phyloP scores from a whole-genome alignment of 352 stramenopile species.

The Globisporangium emineosum region DNA sequence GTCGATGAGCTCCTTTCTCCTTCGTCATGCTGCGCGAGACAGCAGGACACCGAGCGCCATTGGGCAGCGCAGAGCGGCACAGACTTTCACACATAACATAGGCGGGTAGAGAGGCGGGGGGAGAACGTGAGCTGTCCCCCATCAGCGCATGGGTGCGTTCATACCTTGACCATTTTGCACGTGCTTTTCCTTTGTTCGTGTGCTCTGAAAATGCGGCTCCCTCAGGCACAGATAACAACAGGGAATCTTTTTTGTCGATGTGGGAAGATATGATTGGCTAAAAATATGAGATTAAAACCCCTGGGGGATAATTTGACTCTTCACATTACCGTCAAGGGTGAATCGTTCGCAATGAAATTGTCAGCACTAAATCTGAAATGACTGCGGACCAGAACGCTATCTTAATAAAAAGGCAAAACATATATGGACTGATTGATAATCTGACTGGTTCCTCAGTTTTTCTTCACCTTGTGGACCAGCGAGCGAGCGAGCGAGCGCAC shows the following conservation, averaged over 20 bases:
- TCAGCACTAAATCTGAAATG: background rate
- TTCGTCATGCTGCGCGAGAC: background rate
- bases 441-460: conserved; percentile 1
- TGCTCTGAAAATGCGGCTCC: conserved; percentile 11
- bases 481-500: background rate
- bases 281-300: conserved; percentile 23
- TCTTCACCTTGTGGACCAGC: background rate
- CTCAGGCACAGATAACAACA: conserved; percentile 3
- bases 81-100: background rate
- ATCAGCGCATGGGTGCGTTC: conserved; percentile 2
- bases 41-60: background rate
- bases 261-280: conserved; percentile 51
- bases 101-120: too few species aligned
- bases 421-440: conserved; percentile 10
- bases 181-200: background rate
- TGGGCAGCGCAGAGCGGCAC: background rate
- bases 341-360: background rate
- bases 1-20: background rate
- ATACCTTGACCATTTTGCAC: conserved; percentile 62
- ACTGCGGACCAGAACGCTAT: too few species aligned
- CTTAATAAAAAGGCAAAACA: conserved; percentile 16
- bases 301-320: conserved; percentile 3
- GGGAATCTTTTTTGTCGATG: conserved; percentile 30
- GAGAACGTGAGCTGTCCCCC: background rate
- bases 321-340: background rate